Percentiles rank a stretch among this genome's conserved stretches.
Conservation (phyloP, 73 alveolate genomes). For the Tetrahymena borealis region DNA sequence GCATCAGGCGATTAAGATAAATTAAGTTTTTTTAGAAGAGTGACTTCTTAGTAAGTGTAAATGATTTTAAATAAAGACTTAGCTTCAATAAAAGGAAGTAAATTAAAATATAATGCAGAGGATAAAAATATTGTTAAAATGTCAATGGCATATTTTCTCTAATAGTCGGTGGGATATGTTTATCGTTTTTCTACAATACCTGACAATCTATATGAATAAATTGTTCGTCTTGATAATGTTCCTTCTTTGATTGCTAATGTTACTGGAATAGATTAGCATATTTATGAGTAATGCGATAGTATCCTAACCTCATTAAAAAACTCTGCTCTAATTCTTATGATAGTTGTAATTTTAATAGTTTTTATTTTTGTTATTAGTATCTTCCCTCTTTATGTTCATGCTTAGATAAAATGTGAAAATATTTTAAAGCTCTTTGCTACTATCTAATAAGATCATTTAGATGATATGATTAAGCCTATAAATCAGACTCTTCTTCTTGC, state of each 20-base stretch:
- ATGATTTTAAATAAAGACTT: neutral
- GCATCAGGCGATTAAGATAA: neutral
- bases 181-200: neutral
- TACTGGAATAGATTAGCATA: neutral
- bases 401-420: neutral
- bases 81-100: neutral
- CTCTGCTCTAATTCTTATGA: neutral
- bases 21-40: neutral
- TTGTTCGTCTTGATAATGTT: neutral
- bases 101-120: neutral
- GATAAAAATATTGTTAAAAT: neutral
- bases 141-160: neutral
- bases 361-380: neutral
- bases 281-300: neutral
- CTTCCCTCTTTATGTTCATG: neutral
- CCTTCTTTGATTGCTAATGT: neutral
- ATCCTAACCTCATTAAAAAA: neutral
- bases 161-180: neutral
- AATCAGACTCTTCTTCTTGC: neutral
- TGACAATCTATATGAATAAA: neutral
- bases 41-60: neutral
- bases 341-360: neutral
- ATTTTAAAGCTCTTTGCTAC: neutral
- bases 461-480: neutral
- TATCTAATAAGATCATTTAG: neutral